Conservation (phyloP, 345 rosid genomes). For the Capsella bursapastoris region DNA sequence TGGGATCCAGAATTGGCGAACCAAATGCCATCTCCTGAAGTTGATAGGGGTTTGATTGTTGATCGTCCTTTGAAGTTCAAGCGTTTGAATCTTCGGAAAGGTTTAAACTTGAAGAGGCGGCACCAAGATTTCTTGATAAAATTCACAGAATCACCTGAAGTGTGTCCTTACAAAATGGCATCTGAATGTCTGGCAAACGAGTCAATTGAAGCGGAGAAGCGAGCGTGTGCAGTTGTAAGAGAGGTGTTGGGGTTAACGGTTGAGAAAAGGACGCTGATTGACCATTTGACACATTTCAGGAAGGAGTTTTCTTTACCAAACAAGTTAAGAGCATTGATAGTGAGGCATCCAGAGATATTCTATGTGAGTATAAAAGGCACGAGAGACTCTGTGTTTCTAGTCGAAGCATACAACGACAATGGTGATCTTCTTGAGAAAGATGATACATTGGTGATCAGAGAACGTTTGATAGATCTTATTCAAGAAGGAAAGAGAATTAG, state of each 20-base stretch:
- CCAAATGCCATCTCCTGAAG: slow-evolving; percentile 50
- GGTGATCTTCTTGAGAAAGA: slow-evolving; percentile 71
- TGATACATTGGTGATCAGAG: slow-evolving; percentile 54
- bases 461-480: slow-evolving; percentile 63
- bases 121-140: slow-evolving; percentile 66
- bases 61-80: slow-evolving; percentile 88
- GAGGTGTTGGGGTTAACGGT: slow-evolving; percentile 75
- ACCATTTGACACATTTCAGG: slow-evolving; percentile 89
- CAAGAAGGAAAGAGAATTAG: slow-evolving; percentile 71
- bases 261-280: slow-evolving; percentile 77
- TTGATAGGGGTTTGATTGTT: slow-evolving; percentile 59
- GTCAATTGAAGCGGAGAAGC: slow-evolving; percentile 79
- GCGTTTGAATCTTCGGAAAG: slow-evolving; percentile 73
- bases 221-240: slow-evolving; percentile 75
- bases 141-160: slow-evolving; percentile 64
- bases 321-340: slow-evolving; percentile 70
- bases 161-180: slow-evolving; percentile 69
- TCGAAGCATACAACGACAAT: slow-evolving; percentile 68
- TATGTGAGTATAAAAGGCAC: slow-evolving; percentile 81
- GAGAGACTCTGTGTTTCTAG: slow-evolving; percentile 78
- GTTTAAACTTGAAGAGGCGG: slow-evolving; percentile 71
- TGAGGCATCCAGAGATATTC: slow-evolving; percentile 86
- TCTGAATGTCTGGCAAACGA: slow-evolving; percentile 53
- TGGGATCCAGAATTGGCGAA: slow-evolving; percentile 72
- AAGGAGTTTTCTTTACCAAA: slow-evolving; percentile 77